Evolutionary conservation across 1,284 basidiomycete genomes (phyloP), one percentile per base, ranked within the genome.

Genomic region (Porogramme epimiltina): DNA sequence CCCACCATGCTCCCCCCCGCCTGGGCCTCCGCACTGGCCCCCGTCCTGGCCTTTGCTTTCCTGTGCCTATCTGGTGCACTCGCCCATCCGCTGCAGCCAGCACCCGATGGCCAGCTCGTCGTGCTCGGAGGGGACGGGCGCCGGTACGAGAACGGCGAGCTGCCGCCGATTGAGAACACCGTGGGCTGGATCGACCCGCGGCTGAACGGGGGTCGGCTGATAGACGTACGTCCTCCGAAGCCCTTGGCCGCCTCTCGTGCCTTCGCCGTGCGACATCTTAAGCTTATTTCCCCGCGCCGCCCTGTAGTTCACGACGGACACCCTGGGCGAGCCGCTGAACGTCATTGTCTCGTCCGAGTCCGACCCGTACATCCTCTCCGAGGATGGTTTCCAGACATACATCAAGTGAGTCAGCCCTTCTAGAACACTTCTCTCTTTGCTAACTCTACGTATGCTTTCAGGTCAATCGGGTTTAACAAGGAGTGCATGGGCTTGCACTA

Each of bases 111-210:
- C n/a, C 45, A 61, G 38, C n/a, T n/a, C n/a, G 18, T 44, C 15
- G 34, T 46, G n/a, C 45, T 57, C 13, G 39, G 33, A 25, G 15
- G 54, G 22, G 45, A 40, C 13, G 46, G 51, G 11, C 53, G 56
- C n/a, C 51, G 60, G 44, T 66, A 67, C 40, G 59, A 60, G 60
- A 56, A 64, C 45, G 67, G 66, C 15, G 65, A 65, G 56, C 50
- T 62, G 34, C 65, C 66, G 3, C 67, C 67, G 16, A 47, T 54
- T 42, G 51, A 61, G 52, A 52, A 66, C 42, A 69, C 66, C 1
- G 46, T 53, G 20, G 87, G 85, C 25, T 91, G 87, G 87, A 66
- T 73, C 39, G 89, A 91, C 67, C 90, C 89, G 20, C 74, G 87
- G 43, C 57, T 79, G 24, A 78, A 82, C 49, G 89, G 89, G 28